Evolutionary conservation across 2,329 filamentous ascomycete genomes (phyloP).

Genomic region (Pyrenophora seminiperda): DNA sequence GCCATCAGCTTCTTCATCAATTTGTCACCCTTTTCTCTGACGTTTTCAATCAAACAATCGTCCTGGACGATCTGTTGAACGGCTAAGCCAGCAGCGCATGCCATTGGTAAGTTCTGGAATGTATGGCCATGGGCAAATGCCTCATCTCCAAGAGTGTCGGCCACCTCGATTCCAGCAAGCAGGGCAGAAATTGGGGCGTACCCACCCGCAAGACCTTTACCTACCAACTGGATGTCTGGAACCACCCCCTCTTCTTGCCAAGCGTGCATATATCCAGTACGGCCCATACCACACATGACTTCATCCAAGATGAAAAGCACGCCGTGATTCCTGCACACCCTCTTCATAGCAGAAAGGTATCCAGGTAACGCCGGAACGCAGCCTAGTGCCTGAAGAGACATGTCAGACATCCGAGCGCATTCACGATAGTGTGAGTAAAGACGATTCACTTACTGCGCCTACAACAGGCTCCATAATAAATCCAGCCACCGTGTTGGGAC

Average conservation of each 20-base stretch:
- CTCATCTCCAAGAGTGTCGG: conserved; percentile 55
- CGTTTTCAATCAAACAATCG: conserved; percentile 64
- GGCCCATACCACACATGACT: conserved; percentile 71
- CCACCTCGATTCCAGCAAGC: conserved; percentile 59
- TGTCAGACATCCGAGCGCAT: not conserved
- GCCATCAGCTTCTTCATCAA: conserved; percentile 54
- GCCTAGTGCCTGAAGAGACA: conserved; percentile 61
- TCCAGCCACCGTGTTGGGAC: conserved; percentile 69
- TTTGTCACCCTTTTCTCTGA: conserved; percentile 58
- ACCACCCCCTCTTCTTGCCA: conserved; percentile 64
- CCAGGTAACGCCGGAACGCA: conserved; percentile 69
- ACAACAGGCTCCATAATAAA: conserved; percentile 77
- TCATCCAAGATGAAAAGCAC: conserved; percentile 80
- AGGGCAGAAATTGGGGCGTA: conserved; percentile 67
- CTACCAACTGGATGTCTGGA: conserved; percentile 70
- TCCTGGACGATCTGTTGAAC: conserved; percentile 65
- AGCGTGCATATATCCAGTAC: conserved; percentile 64
- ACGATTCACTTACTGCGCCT: conserved; percentile 62
- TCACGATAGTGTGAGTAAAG: not conserved
- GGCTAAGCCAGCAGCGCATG: conserved; percentile 66
- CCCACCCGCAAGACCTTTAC: conserved; percentile 69
- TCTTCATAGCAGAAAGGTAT: conserved; percentile 71
- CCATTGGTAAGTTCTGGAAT: conserved; percentile 65
- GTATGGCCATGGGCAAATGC: conserved; percentile 66
- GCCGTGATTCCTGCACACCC: conserved; percentile 72